Evolutionary conservation across 2,329 filamentous ascomycete species (phyloP), one percentile per base, ranked within the genome.

Genomic region (Pestalotiopsis sp.): DNA sequence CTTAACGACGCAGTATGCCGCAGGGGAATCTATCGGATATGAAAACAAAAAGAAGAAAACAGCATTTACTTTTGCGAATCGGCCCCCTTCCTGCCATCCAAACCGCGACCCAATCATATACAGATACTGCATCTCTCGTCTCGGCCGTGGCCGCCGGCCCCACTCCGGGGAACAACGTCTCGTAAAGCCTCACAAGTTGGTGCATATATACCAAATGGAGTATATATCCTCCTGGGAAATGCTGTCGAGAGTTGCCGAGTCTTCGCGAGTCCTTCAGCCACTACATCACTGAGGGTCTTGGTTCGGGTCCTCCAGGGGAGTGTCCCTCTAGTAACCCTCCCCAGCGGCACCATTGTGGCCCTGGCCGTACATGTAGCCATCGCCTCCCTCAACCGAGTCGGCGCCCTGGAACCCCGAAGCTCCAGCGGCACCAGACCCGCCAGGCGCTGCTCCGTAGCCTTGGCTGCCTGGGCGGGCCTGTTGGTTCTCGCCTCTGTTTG

Each of bases 401-500:
- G 80, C 80, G 64, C 77, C 77, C 71, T 82, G 82, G 71, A 84
- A 86, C 38, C 79, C 82, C 66, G 86, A 81, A 4, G 82, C 72
- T 14, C 78, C 77, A 23, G 81, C 80, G 63, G 80, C 79, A 60
- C 79, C 80, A 71, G 80, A 75, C 27, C 80, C 81, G 60, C 81
- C 79, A 61, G 80, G 74, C 45, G 80, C 78, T 41, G 82, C 80
- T 60, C 84, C 84, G 72, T 86, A 87, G 13, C 84, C 86, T 75
- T 87, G 85, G 73, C 86, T 88, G 69, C 78, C 80, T n/a, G 86
- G 86, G 64, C 86, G 80, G 70, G 81, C 82, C 70, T 81, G 82
- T 69, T 84, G 83, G 73, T 82, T 82, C 41, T 88, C 86, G 71
- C 90, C 90, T 74, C 91, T 86, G 81, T 92, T 92, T 74, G 93